Evolutionary conservation across 1,284 basidiomycete genomes (phyloP).

Genomic region (Marasmius sp.): DNA sequence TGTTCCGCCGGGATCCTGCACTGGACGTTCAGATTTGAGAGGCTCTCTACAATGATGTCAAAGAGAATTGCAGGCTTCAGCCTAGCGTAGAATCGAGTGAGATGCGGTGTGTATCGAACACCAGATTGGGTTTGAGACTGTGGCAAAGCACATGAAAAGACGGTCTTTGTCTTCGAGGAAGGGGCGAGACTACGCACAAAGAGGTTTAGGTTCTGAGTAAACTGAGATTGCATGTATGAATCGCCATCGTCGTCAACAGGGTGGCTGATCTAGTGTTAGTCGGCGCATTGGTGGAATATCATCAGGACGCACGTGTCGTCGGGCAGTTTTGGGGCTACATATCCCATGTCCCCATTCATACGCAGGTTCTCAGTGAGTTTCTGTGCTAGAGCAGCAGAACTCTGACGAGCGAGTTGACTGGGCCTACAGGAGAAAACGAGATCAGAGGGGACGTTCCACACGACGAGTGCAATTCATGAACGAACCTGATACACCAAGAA

Average conservation of each 20-base stretch:
- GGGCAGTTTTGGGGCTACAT: slow-evolving; percentile 53
- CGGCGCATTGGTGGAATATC: neutral
- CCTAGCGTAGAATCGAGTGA: slow-evolving; percentile 76
- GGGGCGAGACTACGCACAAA: slow-evolving; percentile 42
- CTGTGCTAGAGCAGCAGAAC: slow-evolving; percentile 56
- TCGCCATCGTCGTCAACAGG: slow-evolving; percentile 53
- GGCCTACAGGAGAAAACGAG: slow-evolving; percentile 43
- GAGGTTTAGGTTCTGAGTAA: slow-evolving; percentile 60
- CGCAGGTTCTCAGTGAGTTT: slow-evolving; percentile 69
- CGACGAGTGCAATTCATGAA: slow-evolving; percentile 1
- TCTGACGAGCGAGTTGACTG: slow-evolving; percentile 66
- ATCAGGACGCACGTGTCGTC: neutral
- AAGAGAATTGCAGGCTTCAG: slow-evolving; percentile 53
- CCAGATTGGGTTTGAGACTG: slow-evolving; percentile 78
- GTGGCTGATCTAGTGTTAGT: slow-evolving; percentile 4
- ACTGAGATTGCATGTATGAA: slow-evolving; percentile 58
- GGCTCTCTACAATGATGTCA: slow-evolving; percentile 48
- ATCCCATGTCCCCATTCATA: slow-evolving; percentile 65
- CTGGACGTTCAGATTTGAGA: slow-evolving; percentile 50
- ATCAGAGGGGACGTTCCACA: neutral
- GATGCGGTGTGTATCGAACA: slow-evolving; percentile 61
- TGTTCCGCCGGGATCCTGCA: slow-evolving; percentile 37
- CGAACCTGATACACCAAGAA: slow-evolving; percentile 78
- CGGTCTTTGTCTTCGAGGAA: neutral
- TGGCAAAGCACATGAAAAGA: neutral